Percentiles rank a stretch among this genome's conserved stretches.
Conservation (phyloP, 768 basidiomycete genomes). For the Rhodosporidiobolus sp. region DNA sequence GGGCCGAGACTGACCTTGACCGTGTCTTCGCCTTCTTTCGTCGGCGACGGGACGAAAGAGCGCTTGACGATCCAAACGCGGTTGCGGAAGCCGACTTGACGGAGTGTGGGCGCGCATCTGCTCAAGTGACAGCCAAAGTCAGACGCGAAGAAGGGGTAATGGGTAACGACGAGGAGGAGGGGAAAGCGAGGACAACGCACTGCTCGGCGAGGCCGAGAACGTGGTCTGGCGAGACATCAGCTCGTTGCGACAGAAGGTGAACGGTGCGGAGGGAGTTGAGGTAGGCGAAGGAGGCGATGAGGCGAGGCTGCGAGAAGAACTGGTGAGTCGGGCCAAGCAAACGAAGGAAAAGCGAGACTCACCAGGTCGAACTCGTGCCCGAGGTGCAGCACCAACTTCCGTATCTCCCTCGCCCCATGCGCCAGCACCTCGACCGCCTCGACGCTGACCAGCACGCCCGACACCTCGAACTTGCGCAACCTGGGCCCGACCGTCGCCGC, state of each 20-base stretch:
- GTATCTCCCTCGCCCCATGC: neutral
- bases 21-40: neutral
- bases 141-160: neutral
- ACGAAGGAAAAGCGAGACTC: neutral
- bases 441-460: slow-evolving; percentile 14
- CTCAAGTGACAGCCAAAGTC: neutral
- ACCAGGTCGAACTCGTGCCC: slow-evolving; percentile 23
- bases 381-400: slow-evolving; percentile 31
- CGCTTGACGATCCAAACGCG: slow-evolving; percentile 37
- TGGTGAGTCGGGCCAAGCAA: no score
- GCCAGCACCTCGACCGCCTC: slow-evolving; percentile 11
- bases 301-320: neutral
- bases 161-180: neutral
- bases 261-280: slow-evolving; percentile 16
- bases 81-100: slow-evolving; percentile 34
- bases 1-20: slow-evolving; percentile 30
- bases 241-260: slow-evolving; percentile 30
- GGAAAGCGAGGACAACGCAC: neutral
- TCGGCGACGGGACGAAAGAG: neutral
- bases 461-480: slow-evolving; percentile 33
- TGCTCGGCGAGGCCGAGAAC: slow-evolving; percentile 15
- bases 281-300: slow-evolving; percentile 7
- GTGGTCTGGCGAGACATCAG: slow-evolving; percentile 13
- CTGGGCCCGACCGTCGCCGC: neutral
- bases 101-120: slow-evolving; percentile 26